Evolutionary conservation across 129 eudicot species (phyloP), one percentile per base, ranked within the genome.

Genomic region (Ambrosia trifida): DNA sequence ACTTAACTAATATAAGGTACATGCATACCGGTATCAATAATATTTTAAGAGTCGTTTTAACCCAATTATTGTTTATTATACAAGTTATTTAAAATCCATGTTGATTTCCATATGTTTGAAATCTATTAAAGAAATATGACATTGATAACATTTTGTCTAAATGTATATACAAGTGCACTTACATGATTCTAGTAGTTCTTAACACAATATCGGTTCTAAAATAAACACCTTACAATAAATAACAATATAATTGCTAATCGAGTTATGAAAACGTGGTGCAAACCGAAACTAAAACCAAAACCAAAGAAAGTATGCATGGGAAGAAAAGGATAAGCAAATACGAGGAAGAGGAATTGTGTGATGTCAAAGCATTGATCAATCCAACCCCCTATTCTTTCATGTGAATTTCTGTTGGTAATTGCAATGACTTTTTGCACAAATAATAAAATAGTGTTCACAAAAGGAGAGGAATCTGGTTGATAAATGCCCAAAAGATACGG

Each of bases 361-460:
- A 79, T 51, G 18, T 38, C 13, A 74, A 74, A 62, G 79, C 75
- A 74, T 68, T 52, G 44, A 5, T 40, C 44, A 10, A 40, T 66
- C 5, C 16, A 16, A 12, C 58, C 64, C 10, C 28, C 28, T 59
- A 44, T 61, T 14, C 13, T 36, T 38, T 70, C 81, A 78, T 78
- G 81, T 78, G 77, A 70, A 41, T 9, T 70, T 78, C 77, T 78
- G 81, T 78, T 78, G 81, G 81, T 78, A 78, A 78, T 63, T 44
- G 72, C 54, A 70, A 40, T 40, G 67, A 78, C 77, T 78, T 70
- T 70, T 51, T 77, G 46, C 33, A 6, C 28, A 24, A 24, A 24
- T 32, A 78, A 70, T 30, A 40, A 62, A 61, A 50, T 10, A 69
- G 10, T 57, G 31, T 11, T 30, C 32, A 30, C 20, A 9, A 7